phyloP scores from a whole-genome alignment of 2,329 filamentous ascomycete genomes.

The Alternaria novae-zelandiae region DNA sequence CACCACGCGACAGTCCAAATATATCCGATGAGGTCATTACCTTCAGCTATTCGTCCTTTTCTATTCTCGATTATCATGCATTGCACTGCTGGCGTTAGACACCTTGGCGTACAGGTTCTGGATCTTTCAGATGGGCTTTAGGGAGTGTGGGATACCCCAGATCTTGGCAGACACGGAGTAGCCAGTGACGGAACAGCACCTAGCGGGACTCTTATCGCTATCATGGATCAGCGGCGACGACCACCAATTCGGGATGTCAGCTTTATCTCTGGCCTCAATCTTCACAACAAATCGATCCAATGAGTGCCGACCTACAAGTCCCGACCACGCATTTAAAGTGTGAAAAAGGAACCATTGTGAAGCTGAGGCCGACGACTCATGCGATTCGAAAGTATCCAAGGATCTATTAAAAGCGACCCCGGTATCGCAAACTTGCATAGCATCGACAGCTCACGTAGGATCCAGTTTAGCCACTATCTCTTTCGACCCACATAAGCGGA shows the following conservation, averaged over 20 bases:
- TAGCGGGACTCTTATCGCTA: conserved; percentile 45
- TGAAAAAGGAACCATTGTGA: neutral
- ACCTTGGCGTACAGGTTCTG: conserved; percentile 22
- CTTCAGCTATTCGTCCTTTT: neutral
- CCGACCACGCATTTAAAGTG: neutral
- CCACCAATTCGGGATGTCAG: conserved; percentile 23
- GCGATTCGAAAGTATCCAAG: neutral
- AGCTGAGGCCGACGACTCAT: neutral
- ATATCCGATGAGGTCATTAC: conserved; percentile 43
- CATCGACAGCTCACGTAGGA: neutral
- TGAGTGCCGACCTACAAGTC: neutral
- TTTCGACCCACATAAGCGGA: conserved; percentile 10
- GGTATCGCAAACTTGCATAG: neutral
- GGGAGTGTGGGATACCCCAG: conserved; percentile 35
- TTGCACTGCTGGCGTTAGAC: conserved; percentile 33
- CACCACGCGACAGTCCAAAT: conserved; percentile 37
- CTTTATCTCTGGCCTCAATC: conserved; percentile 30
- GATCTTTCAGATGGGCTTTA: conserved; percentile 13
- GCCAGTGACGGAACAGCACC: conserved; percentile 31
- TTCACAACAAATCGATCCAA: conserved; percentile 17
- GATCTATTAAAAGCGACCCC: neutral
- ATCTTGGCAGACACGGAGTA: conserved; percentile 18
- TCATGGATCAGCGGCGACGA: conserved; percentile 41
- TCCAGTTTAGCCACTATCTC: conserved; percentile 1
- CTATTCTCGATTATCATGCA: neutral